Conservation (phyloP, 2,329 filamentous ascomycete genomes). For the Coniochaeta prunicola region DNA sequence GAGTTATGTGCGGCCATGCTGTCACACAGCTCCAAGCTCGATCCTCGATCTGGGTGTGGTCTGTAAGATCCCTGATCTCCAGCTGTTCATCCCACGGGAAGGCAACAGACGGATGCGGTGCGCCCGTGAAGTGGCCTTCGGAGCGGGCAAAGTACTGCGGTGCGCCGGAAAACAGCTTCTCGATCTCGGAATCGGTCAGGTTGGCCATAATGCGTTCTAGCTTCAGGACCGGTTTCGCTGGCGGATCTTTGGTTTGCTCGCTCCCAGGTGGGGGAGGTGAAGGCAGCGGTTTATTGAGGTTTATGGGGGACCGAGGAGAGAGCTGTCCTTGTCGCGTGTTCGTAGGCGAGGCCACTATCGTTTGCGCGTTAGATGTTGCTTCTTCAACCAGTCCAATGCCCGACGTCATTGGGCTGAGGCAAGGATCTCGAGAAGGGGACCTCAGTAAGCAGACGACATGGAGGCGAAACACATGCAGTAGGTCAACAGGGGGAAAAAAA, state of each 20-base stretch:
- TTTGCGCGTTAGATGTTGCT: not conserved
- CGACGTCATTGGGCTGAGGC: not conserved
- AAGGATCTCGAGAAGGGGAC: not conserved
- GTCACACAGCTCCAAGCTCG: slow-evolving; percentile 56
- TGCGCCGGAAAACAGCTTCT: slow-evolving; percentile 68
- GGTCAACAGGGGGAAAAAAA: not conserved
- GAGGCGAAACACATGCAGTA: not conserved
- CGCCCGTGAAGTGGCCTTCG: slow-evolving; percentile 51
- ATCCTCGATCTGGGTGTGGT: slow-evolving; percentile 57
- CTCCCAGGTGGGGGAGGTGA: slow-evolving; percentile 39
- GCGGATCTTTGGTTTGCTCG: slow-evolving; percentile 30
- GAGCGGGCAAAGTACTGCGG: slow-evolving; percentile 62
- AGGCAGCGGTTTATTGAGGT: slow-evolving; percentile 51
- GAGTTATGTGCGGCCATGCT: slow-evolving; percentile 55
- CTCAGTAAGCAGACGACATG: not conserved
- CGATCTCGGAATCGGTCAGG: slow-evolving; percentile 51
- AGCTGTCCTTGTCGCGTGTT: slow-evolving; percentile 2
- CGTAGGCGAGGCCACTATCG: not conserved
- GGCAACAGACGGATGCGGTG: slow-evolving; percentile 55
- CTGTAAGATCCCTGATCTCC: slow-evolving; percentile 54
- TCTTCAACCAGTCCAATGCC: not conserved
- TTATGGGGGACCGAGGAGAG: slow-evolving; percentile 29
- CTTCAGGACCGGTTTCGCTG: slow-evolving; percentile 38
- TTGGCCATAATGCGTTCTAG: slow-evolving; percentile 53
- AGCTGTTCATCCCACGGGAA: slow-evolving; percentile 62